Percentiles rank a stretch among this genome's conserved stretches.
phyloP scores from a whole-genome alignment of 192 early-diverging fungal genomes.

The Entomortierella lignicola region DNA sequence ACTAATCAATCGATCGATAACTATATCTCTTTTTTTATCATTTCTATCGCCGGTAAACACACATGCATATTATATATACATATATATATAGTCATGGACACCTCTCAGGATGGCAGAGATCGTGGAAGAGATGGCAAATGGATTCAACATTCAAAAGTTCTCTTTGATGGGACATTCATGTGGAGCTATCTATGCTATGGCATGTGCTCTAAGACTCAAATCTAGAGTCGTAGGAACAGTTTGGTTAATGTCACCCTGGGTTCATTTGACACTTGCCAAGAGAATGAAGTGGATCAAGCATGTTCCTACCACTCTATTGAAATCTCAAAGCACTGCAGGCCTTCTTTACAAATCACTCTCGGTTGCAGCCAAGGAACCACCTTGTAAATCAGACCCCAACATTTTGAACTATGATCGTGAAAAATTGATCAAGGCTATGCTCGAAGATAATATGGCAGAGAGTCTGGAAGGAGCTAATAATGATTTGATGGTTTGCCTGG shows the following conservation, averaged over 20 bases:
- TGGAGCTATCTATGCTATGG: constrained; percentile 58
- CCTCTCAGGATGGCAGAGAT: constrained; percentile 53
- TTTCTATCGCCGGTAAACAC: background rate
- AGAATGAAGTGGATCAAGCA: constrained; percentile 58
- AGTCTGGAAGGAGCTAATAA: constrained; percentile 55
- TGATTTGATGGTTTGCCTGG: constrained; percentile 55
- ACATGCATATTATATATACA: background rate
- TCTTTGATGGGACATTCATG: constrained; percentile 57
- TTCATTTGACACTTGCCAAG: constrained; percentile 53
- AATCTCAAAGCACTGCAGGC: constrained; percentile 45
- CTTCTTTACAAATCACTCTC: constrained; percentile 52
- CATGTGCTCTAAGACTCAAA: constrained; percentile 53
- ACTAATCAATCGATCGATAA: background rate
- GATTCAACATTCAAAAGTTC: constrained; percentile 58
- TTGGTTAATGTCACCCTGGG: constrained; percentile 58
- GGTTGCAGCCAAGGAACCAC: constrained; percentile 51
- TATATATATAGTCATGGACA: constrained; percentile 43
- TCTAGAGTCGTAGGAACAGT: constrained; percentile 54
- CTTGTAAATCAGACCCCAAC: constrained; percentile 35
- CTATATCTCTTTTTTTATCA: background rate
- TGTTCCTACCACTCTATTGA: constrained; percentile 53
- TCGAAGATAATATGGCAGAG: constrained; percentile 54
- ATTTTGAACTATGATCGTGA: constrained; percentile 51
- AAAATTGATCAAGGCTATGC: constrained; percentile 52
- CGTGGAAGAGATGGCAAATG: constrained; percentile 51